Base-by-base conservation (phyloP, 2,329 filamentous ascomycete species). In the Stenocarpella maydis region DNA sequence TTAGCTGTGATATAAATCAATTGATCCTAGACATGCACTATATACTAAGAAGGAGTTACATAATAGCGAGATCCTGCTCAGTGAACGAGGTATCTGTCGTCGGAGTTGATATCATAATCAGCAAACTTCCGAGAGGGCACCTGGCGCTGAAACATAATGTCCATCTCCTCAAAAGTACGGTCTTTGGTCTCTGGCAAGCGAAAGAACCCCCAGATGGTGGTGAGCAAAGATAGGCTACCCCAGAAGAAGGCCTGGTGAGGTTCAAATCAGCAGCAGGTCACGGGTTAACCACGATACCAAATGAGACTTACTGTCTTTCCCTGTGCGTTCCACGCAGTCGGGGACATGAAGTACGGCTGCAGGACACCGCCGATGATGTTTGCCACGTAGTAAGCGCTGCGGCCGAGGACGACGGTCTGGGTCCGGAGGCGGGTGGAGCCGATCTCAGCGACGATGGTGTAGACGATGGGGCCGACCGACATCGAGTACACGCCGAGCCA, bases 401-500 rank as follows among this genome's bases (percentile, higher is more conserved):
- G 78, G 1, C 81, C 82, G 21, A 85, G 74, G 15, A 83, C 82
- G 21, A 85, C 80, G 0, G 82, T 82, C 75, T 84, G 83, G 58
- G 81, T 82, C 54, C 83, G 79, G 24, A 85, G 78, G 47, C 83
- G 82, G 4, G 82, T 84, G 0, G 82, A 83, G 0, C 80, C 79
- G 3, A 84, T 71, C 74, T 85, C 83, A 1, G 83, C 45, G 72
- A 82, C 78, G 37, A 84, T 80, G 24, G 81, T 83, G 76, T 83
- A 84, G 70, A 82, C 76, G 26, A 84, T 81, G 6, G 82, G 82
- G 0, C 82, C 82, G 49, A 83, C 80, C 34, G 78, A 78, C 77
- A 83, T 81, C 9, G 78, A 81, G 73, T 83, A 84, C 7, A 78
- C 75, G 58, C 78, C 79, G 2, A 83, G 78, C 82, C 83, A 86